Base-by-base conservation (phyloP, 1,139 yeast genomes). In the Protomyces macrosporus region DNA sequence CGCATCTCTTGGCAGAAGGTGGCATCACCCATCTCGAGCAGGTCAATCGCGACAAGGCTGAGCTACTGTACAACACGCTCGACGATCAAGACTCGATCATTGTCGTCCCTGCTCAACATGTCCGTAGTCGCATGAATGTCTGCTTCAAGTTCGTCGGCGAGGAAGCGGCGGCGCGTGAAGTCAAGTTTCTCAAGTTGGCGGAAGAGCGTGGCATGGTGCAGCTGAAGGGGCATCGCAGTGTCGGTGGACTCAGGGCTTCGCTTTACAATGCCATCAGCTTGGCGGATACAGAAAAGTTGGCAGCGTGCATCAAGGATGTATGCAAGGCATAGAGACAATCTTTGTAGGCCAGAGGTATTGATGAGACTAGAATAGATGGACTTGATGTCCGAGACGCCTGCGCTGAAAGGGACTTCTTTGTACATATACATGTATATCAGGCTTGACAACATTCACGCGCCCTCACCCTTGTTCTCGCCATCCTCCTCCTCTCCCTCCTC, bases 221-320 rank as follows among this genome's bases (percentile, higher is more conserved):
- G 3, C 80, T 93, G 71, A 90, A 91, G 77, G 98, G 98, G 35
- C 98, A 93, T 75, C 84, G 98, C 75, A 88, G 97, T 7, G 98
- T 93, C 56, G 98, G 98, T 56, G 98, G 98, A 48, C 87, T 91
- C 77, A 86, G 98, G 76, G 93, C 96, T 30, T 90, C 97, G 12
- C 79, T 90, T 65, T 89, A 93, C 75, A 93, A 93, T 72, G 97
- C 98, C 12, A 88, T 93, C 55, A 74, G 85, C 7, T 78, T 84
- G 60, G 79, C 81, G 55, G 84, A 93, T 69, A 87, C 86, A 35
- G 79, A 85, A 67, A 72, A 78, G 61, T 79, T 90, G 70, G 85
- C 80, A 48, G 77, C 80, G 45, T 88, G 83, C 71, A 78, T 90
- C 60, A 76, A 79, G 35, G 80, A 82, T 58, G 93, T 90, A 77